These are phyloP conservation scores for Helminthosporium solani DNA, from an alignment of 2,329 filamentous ascomycete species.

Conservation along the genomic window DNA sequence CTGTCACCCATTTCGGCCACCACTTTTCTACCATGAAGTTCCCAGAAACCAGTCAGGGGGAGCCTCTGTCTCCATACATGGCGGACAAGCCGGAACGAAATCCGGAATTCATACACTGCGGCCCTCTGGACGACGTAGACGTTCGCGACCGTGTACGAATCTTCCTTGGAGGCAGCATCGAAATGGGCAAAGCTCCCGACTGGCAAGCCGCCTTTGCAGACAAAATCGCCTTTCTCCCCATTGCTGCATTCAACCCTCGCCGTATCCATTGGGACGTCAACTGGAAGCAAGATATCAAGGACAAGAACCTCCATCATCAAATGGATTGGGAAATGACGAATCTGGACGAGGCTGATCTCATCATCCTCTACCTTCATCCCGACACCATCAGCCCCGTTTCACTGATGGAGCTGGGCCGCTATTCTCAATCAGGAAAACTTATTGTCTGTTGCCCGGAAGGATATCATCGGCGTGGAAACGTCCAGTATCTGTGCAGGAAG, in stretches of 20 bases:
- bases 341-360: conserved; percentile 7
- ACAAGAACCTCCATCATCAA: conserved; percentile 52
- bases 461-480: conserved; percentile 6
- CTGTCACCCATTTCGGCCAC: conserved; percentile 4
- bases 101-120: conserved; percentile 8
- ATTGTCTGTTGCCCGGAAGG: conserved; percentile 8
- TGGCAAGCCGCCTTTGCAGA: conserved; percentile 51
- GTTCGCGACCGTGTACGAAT: conserved; percentile 26
- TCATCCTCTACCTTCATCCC: conserved; percentile 9
- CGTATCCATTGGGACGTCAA: conserved; percentile 56
- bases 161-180: conserved; percentile 60
- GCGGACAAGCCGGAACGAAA: conserved; percentile 7
- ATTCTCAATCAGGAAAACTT: conserved; percentile 6
- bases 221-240: conserved; percentile 42
- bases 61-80: conserved; percentile 12
- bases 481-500: conserved; percentile 6
- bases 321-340: conserved; percentile 16
- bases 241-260: conserved; percentile 57
- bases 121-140: conserved; percentile 7
- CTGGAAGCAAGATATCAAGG: conserved; percentile 55
- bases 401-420: conserved; percentile 9
- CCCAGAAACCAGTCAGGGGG: conserved; percentile 9
- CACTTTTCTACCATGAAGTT: conserved; percentile 12
- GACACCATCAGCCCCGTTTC: conserved; percentile 6
- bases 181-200: conserved; percentile 35